Evolutionary conservation across 2,329 filamentous ascomycete genomes (phyloP), one percentile per base, ranked within the genome.

Genomic region (Aspergillus floridensis): DNA sequence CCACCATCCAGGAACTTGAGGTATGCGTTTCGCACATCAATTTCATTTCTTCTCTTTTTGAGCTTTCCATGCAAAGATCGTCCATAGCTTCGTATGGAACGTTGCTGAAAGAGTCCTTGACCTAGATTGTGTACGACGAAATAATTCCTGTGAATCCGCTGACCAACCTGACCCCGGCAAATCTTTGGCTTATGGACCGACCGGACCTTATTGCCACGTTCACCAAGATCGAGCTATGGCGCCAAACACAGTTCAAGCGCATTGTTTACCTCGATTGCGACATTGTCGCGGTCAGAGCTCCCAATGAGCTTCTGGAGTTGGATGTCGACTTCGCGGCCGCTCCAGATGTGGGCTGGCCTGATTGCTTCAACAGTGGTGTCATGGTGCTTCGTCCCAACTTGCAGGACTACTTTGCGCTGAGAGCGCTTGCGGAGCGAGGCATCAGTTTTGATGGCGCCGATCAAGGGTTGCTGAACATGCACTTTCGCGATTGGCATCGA

Each of bases 391-490:
- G 84, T 16, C 95, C 95, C 35, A 89, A 93, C 76, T 81, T 93
- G 84, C 89, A 88, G 59, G 93, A 96, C 66, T 98, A 93, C 77
- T 88, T 92, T 77, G 90, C 91, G 47, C 82, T 99, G 72, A 82
- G 87, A 64, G 91, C 90, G 63, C 87, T 97, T 82, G 92, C 95
- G 26, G 85, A 92, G 67, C 83, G 88, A 57, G 93, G 93, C 26
- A 90, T 93, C 72, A 97, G 93, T 65, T 99, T 99, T 72, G 95
- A 99, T 74, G 95, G 95, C 52, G 95, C 95, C 41, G 95, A 99
- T 73, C 95, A 99, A 77, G 95, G 95, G 57, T 81, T 99, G 54
- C 79, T 99, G 67, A 99, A 99, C 75, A 93, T 96, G 83, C 90
- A 98, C 77, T 99, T 95, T 78, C 89, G 77, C 81, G 85, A 84